Evolutionary conservation across 495 filamentous ascomycete genomes (phyloP).

Genomic region (Neurospora sp.): DNA sequence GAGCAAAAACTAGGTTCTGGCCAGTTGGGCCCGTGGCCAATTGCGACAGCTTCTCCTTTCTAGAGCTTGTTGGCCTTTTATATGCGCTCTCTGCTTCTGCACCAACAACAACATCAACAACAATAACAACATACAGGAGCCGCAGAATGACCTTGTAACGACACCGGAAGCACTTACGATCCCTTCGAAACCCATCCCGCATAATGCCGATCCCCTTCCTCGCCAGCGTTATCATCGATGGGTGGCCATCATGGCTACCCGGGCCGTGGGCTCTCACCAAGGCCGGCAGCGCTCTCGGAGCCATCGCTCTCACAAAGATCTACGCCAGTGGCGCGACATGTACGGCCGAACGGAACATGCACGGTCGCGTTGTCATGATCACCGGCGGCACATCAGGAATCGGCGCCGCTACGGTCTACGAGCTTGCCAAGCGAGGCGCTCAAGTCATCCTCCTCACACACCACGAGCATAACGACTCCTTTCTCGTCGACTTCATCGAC

Average conservation of each 20-base stretch:
- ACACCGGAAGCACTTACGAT: neutral
- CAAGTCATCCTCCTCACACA: conserved; percentile 87
- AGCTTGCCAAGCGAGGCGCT: conserved; percentile 73
- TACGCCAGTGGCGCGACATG: conserved; percentile 71
- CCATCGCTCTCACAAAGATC: conserved; percentile 61
- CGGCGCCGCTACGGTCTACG: conserved; percentile 61
- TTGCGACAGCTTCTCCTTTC: neutral
- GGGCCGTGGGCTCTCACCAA: conserved; percentile 52
- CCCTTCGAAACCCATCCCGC: neutral
- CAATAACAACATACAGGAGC: neutral
- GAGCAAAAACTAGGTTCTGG: neutral
- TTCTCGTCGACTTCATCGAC: conserved; percentile 84
- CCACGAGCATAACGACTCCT: conserved; percentile 68
- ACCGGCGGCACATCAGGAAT: conserved; percentile 95
- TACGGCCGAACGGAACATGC: conserved; percentile 73
- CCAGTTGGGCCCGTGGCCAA: neutral
- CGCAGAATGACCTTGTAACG: neutral
- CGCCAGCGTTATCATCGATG: conserved; percentile 49
- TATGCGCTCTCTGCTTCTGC: neutral
- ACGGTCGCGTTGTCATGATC: conserved; percentile 84
- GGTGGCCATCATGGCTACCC: conserved; percentile 56
- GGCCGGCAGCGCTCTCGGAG: conserved; percentile 42
- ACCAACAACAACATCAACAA: neutral
- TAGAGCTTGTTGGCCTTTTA: neutral
- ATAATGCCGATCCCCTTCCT: conserved; percentile 76